Conservation (phyloP, 2,329 filamentous ascomycete species). For the Saccharata proteae region DNA sequence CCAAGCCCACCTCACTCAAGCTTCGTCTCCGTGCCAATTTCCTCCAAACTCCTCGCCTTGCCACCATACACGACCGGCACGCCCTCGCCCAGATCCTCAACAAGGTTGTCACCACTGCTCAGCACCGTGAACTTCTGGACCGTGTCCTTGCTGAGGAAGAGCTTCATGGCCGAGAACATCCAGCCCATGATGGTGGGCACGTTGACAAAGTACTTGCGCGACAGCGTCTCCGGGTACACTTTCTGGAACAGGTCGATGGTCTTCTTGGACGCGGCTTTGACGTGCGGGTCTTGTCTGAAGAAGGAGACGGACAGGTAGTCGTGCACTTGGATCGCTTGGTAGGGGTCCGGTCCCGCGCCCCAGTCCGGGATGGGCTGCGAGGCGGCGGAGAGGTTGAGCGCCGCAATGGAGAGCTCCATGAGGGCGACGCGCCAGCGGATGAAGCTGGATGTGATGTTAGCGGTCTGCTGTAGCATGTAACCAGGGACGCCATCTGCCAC, state of each 20-base stretch:
- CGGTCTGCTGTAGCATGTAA: too few relatives aligned
- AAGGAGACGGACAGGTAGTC: slow-evolving; percentile 86
- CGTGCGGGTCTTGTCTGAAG: slow-evolving; percentile 63
- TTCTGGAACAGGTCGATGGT: slow-evolving; percentile 71
- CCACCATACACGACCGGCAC: slow-evolving; percentile 74
- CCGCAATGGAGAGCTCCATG: slow-evolving; percentile 74
- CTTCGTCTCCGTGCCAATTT: too few relatives aligned
- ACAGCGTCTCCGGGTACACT: slow-evolving; percentile 80
- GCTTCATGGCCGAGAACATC: slow-evolving; percentile 36
- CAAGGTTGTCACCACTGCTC: slow-evolving; percentile 52
- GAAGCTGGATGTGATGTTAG: slow-evolving; percentile 58
- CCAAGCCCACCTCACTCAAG: too few relatives aligned
- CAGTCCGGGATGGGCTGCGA: slow-evolving; percentile 61
- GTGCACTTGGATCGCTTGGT: slow-evolving; percentile 86
- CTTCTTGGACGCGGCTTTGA: slow-evolving; percentile 65
- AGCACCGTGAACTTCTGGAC: slow-evolving; percentile 37
- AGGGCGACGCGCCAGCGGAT: slow-evolving; percentile 79
- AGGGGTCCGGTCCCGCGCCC: slow-evolving; percentile 56
- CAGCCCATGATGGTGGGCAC: slow-evolving; percentile 87
- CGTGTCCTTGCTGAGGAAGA: slow-evolving; percentile 36
- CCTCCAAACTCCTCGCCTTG: slow-evolving; percentile 43
- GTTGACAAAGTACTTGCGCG: slow-evolving; percentile 92
- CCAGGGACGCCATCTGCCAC: neutral
- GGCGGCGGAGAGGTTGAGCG: slow-evolving; percentile 58
- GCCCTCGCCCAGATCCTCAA: slow-evolving; percentile 50